phyloP scores from a whole-genome alignment of 495 filamentous ascomycete genomes.

The Penicillium macrosclerotiorum region DNA sequence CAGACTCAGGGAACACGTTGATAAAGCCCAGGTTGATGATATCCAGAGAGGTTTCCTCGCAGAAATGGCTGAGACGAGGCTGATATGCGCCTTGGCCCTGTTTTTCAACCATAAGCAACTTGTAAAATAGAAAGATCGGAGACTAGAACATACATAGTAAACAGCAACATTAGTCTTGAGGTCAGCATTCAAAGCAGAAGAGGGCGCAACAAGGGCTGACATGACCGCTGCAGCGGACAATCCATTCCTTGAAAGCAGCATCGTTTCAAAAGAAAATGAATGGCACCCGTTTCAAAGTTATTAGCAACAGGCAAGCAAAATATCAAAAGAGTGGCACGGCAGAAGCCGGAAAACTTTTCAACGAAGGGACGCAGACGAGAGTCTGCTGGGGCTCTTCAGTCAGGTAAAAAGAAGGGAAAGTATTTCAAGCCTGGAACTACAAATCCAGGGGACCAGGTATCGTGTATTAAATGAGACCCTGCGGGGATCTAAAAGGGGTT shows the following conservation, averaged over 20 bases:
- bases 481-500: too few relatives aligned
- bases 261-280: slow-evolving; percentile 28
- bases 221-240: slow-evolving; percentile 30
- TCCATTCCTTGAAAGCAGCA: slow-evolving; percentile 28
- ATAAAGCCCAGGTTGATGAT: slow-evolving; percentile 69
- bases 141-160: slow-evolving; percentile 53
- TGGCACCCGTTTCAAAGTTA: slow-evolving; percentile 16
- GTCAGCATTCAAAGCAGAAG: slow-evolving; percentile 47
- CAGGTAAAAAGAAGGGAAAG: slow-evolving; percentile 26
- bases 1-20: slow-evolving; percentile 56
- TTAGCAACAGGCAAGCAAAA: slow-evolving; percentile 9
- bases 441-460: background rate
- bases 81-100: slow-evolving; percentile 53
- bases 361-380: slow-evolving; percentile 52
- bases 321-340: slow-evolving; percentile 23
- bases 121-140: background rate
- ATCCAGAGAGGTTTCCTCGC: slow-evolving; percentile 57
- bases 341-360: slow-evolving; percentile 15
- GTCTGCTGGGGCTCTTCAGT: slow-evolving; percentile 34
- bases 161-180: slow-evolving; percentile 59
- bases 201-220: slow-evolving; percentile 25
- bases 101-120: slow-evolving; percentile 2
- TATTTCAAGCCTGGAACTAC: slow-evolving; percentile 3
- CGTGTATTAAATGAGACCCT: slow-evolving; percentile 4
- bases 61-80: slow-evolving; percentile 53